phyloP scores from a whole-genome alignment of 2,329 filamentous ascomycete species.

The Drechslerella dactyloides region DNA sequence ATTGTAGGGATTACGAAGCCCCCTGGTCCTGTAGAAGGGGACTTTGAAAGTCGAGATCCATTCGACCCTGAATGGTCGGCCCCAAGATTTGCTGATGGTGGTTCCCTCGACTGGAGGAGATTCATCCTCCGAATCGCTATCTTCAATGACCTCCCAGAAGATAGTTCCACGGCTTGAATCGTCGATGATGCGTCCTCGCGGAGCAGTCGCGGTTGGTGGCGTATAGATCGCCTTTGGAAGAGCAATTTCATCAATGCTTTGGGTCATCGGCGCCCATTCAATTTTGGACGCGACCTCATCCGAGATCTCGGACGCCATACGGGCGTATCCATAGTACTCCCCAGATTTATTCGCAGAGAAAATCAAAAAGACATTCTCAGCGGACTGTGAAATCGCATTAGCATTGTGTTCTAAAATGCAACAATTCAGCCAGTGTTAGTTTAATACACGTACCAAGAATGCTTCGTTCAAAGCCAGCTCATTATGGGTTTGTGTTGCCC shows the following conservation, averaged over 20 bases:
- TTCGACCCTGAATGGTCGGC: slow-evolving; percentile 87
- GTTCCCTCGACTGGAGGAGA: slow-evolving; percentile 57
- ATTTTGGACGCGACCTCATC: slow-evolving; percentile 74
- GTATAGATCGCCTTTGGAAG: slow-evolving; percentile 80
- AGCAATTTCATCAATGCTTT: slow-evolving; percentile 65
- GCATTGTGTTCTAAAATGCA: slow-evolving; percentile 27
- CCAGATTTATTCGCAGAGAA: slow-evolving; percentile 98
- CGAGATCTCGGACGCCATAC: slow-evolving; percentile 84
- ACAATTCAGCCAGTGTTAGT: slow-evolving; percentile 17
- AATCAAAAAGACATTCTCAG: slow-evolving; percentile 85
- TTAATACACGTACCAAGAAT: slow-evolving; percentile 68
- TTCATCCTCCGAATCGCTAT: slow-evolving; percentile 62
- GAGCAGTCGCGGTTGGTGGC: slow-evolving; percentile 76
- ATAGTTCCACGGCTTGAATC: slow-evolving; percentile 93
- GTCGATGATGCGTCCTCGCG: slow-evolving; percentile 85
- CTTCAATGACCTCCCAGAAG: slow-evolving; percentile 84
- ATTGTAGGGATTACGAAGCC: slow-evolving; percentile 91
- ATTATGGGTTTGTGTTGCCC: slow-evolving; percentile 95
- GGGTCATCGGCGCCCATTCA: slow-evolving; percentile 71
- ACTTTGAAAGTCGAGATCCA: slow-evolving; percentile 85
- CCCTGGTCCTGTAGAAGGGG: slow-evolving; percentile 86
- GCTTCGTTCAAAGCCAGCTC: slow-evolving; percentile 82
- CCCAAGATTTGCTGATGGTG: slow-evolving; percentile 72
- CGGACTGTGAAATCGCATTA: slow-evolving; percentile 63
- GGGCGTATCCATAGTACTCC: slow-evolving; percentile 93